These are phyloP conservation scores for Psilocybe tampanensis DNA, from an alignment of 768 basidiomycete genomes.

Conservation along the genomic window DNA sequence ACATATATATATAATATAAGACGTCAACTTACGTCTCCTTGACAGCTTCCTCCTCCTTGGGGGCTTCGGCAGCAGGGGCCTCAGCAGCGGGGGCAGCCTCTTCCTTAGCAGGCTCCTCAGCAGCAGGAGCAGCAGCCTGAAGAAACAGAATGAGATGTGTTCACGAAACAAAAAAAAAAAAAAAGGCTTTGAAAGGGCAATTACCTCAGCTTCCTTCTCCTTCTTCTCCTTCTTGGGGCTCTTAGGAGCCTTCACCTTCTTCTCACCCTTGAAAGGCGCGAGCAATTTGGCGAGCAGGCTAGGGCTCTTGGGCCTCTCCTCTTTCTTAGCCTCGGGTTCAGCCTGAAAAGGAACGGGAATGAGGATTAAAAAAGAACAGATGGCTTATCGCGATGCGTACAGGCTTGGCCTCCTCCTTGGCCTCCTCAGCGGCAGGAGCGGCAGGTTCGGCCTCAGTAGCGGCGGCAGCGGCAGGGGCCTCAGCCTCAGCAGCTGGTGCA, in stretches of 20 bases:
- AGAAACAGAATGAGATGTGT: not conserved
- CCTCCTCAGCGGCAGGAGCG: slow-evolving; percentile 29
- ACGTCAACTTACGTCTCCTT: slow-evolving; percentile 42
- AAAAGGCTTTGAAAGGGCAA: slow-evolving; percentile 14
- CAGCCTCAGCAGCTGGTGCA: slow-evolving; percentile 37
- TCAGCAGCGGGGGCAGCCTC: slow-evolving; percentile 40
- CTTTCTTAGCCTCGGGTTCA: slow-evolving; percentile 67
- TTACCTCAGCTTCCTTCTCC: slow-evolving; percentile 68
- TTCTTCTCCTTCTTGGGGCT: slow-evolving; percentile 84
- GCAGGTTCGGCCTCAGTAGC: slow-evolving; percentile 21
- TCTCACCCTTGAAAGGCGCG: slow-evolving; percentile 70
- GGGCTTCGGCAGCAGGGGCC: slow-evolving; percentile 48
- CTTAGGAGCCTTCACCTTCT: slow-evolving; percentile 69
- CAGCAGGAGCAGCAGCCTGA: slow-evolving; percentile 37
- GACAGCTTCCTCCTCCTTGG: slow-evolving; percentile 59
- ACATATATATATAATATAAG: not conserved
- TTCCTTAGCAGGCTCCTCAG: slow-evolving; percentile 52
- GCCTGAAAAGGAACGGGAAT: slow-evolving; percentile 34
- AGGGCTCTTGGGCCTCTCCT: slow-evolving; percentile 82
- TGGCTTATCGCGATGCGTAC: slow-evolving; percentile 28
- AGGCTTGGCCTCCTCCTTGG: slow-evolving; percentile 45
- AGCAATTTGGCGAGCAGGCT: slow-evolving; percentile 77
- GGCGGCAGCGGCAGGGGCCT: slow-evolving; percentile 29
- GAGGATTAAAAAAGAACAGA: slow-evolving; percentile 9
- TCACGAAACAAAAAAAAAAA: no score